phyloP scores from a whole-genome alignment of 129 eudicot species.

The Chrysanthemum makinoi region DNA sequence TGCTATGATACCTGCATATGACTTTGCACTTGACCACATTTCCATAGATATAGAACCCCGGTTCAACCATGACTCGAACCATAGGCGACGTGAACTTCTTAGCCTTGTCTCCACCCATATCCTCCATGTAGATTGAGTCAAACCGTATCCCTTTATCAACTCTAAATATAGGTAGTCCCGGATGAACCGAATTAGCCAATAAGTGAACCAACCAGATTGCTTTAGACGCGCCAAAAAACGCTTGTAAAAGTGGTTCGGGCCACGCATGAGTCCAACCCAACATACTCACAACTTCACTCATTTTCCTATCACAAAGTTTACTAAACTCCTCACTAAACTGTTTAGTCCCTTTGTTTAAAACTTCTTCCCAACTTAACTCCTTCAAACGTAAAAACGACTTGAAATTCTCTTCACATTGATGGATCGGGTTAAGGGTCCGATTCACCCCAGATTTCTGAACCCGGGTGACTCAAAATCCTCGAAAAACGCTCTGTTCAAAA shows the following conservation, averaged over 20 bases:
- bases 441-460: constrained; percentile 41
- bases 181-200: constrained; percentile 86
- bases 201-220: constrained; percentile 91
- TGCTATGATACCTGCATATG: constrained; percentile 68
- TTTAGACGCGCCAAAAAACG: constrained; percentile 81
- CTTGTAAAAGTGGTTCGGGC: constrained; percentile 88
- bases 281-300: constrained; percentile 91
- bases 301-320: constrained; percentile 82
- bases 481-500: constrained; percentile 54
- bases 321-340: constrained; percentile 92
- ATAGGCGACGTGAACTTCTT: constrained; percentile 47
- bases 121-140: constrained; percentile 94
- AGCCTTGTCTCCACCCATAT: constrained; percentile 79
- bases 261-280: constrained; percentile 93
- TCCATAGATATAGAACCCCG: constrained; percentile 89
- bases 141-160: constrained; percentile 68
- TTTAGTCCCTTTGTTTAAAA: constrained; percentile 76
- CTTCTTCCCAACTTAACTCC: constrained; percentile 84
- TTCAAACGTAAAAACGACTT: constrained; percentile 44
- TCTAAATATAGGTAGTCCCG: constrained; percentile 70
- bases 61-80: constrained; percentile 88
- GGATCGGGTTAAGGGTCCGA: constrained; percentile 65
- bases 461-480: constrained; percentile 70
- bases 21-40: constrained; percentile 98
- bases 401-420: constrained; percentile 62